Conservation (phyloP, 2,329 filamentous ascomycete genomes). For the Exophiala oligosperma region DNA sequence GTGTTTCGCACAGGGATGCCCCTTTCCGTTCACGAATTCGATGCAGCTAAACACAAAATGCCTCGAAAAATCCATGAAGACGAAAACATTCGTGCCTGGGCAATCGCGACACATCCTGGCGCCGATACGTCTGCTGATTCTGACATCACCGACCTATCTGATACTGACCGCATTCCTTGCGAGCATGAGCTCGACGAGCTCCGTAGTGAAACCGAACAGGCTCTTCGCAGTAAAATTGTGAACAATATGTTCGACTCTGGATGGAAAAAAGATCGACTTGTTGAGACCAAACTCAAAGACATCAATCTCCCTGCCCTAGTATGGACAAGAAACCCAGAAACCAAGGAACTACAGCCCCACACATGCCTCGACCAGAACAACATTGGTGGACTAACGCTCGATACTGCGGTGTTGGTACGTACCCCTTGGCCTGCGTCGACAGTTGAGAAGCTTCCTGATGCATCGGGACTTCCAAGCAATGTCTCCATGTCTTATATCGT, state of each 20-base stretch:
- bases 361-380: conserved; percentile 70
- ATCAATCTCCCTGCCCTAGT: conserved; percentile 69
- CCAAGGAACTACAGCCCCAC: conserved; percentile 60
- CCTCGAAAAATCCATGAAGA: conserved; percentile 71
- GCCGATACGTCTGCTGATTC: conserved; percentile 43
- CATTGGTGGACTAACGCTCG: conserved; percentile 50
- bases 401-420: conserved; percentile 71
- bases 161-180: conserved; percentile 2
- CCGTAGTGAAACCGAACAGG: conserved; percentile 40
- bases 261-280: conserved; percentile 71
- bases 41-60: conserved; percentile 30
- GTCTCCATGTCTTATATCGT: conserved; percentile 85
- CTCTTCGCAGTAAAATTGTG: conserved; percentile 63
- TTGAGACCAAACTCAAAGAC: conserved; percentile 64
- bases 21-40: conserved; percentile 65
- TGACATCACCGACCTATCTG: conserved; percentile 45
- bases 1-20: conserved; percentile 82
- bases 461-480: conserved; percentile 55
- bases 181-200: conserved; percentile 34
- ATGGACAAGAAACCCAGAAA: conserved; percentile 63
- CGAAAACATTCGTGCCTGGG: conserved; percentile 79
- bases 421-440: conserved; percentile 75
- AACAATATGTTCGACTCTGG: conserved; percentile 75
- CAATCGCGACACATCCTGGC: conserved; percentile 58
- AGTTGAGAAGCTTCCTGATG: conserved; percentile 66